Evolutionary conservation across 2,329 filamentous ascomycete species (phyloP), one percentile per base, ranked within the genome.

Genomic region (Fusarium subglutinans): DNA sequence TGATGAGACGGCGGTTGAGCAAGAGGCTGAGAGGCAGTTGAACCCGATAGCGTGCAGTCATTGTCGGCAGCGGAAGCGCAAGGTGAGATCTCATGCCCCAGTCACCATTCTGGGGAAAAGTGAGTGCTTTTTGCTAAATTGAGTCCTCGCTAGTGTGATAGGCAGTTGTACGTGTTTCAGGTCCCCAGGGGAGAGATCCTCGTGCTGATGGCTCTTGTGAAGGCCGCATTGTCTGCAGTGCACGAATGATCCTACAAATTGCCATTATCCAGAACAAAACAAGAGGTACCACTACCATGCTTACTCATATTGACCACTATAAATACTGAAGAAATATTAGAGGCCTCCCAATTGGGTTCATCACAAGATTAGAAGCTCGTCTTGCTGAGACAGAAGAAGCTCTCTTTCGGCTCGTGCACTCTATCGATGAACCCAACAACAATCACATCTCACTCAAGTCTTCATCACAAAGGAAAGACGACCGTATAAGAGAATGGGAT

Each of bases 341-440:
- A 55, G 82, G 79, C 37, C 79, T 81, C 41, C 84, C 80, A 1
- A 76, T 81, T 17, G 84, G 84, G 0, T 85, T 84, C 47, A 80
- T 85, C 10, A 82, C 79, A 8, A 79, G 79, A 24, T 56, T 85
- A 8, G 84, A 85, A 59, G 78, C 80, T 6, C 80, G 84, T 2
- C 79, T 85, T 5, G 75, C 72, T 4, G 80, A 81, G 33, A 82
- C 79, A 0, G 79, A 80, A 72, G 64, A 76, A n/a, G 79, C 78
- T 6, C 75, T 82, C 0, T 78, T 77, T 24, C 67, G 63, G 18
- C 70, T 79, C 1, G 63, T 82, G 4, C 68, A 77, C 6, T 66
- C 70, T 3, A 54, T 66, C 8, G 60, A 71, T 4, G 55, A 55
- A 1, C 40, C 74, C 0, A 50, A 48, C 10, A 62, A 69, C 37